Evolutionary conservation across 352 stramenopile species (phyloP).

Genomic region (Phytopythium kandeliae): DNA sequence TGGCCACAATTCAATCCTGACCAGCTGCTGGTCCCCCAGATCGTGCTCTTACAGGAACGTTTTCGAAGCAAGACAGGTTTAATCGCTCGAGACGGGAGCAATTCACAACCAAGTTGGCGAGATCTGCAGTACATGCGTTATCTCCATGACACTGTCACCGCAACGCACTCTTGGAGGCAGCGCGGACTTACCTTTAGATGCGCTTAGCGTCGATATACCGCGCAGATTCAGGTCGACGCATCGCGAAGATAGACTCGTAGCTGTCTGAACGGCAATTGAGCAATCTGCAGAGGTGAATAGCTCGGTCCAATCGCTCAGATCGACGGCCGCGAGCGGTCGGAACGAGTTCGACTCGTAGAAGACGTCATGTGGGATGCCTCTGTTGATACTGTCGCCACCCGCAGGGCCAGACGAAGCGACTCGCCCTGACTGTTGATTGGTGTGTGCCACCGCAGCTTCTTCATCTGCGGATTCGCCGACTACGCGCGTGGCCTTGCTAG

Average conservation of each 20-base stretch:
- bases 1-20: neutral
- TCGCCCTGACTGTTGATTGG: conserved; percentile 44
- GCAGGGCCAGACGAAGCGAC: neutral
- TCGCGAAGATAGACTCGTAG: conserved; percentile 27
- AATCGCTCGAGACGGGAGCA: conserved; percentile 33
- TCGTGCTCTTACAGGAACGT: conserved; percentile 25
- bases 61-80: conserved; percentile 27
- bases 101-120: conserved; percentile 26
- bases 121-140: conserved; percentile 26
- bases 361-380: conserved; percentile 29
- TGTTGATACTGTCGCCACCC: too few relatives aligned
- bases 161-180: too few relatives aligned
- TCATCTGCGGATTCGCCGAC: too few relatives aligned
- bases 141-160: too few relatives aligned
- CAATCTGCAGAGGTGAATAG: conserved; percentile 22
- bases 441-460: neutral
- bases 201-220: conserved; percentile 22
- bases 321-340: conserved; percentile 23
- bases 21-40: neutral
- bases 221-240: conserved; percentile 44
- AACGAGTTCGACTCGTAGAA: conserved; percentile 61
- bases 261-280: conserved; percentile 27
- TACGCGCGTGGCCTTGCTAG: conserved; percentile 9
- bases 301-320: conserved; percentile 46
- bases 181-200: conserved; percentile 21